Conservation (phyloP, 768 basidiomycete species). For the Suillus tomentosus region DNA sequence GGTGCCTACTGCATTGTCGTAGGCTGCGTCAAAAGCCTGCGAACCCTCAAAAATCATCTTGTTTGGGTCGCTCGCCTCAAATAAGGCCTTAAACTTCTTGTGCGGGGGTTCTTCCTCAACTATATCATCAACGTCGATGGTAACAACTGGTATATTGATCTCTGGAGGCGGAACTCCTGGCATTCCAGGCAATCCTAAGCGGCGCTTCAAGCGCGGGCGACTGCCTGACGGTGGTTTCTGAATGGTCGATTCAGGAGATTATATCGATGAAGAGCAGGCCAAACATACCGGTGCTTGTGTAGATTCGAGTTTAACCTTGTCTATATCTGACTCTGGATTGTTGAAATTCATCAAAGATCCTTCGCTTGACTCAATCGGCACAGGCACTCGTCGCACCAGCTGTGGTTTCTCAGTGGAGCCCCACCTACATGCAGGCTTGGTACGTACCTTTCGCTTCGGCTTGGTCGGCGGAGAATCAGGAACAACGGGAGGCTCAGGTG, state of each 20-base stretch:
- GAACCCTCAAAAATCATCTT: slow-evolving; percentile 33
- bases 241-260: not conserved
- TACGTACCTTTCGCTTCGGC: slow-evolving; percentile 35
- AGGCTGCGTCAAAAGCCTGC: slow-evolving; percentile 17
- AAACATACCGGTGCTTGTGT: slow-evolving; percentile 29
- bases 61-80: slow-evolving; percentile 64
- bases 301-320: slow-evolving; percentile 17
- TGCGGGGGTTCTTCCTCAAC: slow-evolving; percentile 50
- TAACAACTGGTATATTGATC: slow-evolving; percentile 20
- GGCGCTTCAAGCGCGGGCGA: slow-evolving; percentile 53
- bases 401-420: not conserved
- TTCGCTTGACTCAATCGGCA: not conserved
- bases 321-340: slow-evolving; percentile 7
- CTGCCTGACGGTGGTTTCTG: slow-evolving; percentile 46
- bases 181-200: slow-evolving; percentile 38
- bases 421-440: not conserved
- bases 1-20: slow-evolving; percentile 15
- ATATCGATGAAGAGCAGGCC: too few relatives aligned
- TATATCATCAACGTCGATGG: slow-evolving; percentile 23
- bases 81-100: slow-evolving; percentile 72
- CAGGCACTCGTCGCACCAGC: slow-evolving; percentile 7
- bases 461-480: slow-evolving; percentile 26
- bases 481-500: slow-evolving; percentile 21
- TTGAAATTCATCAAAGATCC: not conserved
- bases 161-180: slow-evolving; percentile 21